Evolutionary conservation across 2,329 filamentous ascomycete genomes (phyloP), one percentile per base, ranked within the genome.

Genomic region (Lachnum nothofagi): DNA sequence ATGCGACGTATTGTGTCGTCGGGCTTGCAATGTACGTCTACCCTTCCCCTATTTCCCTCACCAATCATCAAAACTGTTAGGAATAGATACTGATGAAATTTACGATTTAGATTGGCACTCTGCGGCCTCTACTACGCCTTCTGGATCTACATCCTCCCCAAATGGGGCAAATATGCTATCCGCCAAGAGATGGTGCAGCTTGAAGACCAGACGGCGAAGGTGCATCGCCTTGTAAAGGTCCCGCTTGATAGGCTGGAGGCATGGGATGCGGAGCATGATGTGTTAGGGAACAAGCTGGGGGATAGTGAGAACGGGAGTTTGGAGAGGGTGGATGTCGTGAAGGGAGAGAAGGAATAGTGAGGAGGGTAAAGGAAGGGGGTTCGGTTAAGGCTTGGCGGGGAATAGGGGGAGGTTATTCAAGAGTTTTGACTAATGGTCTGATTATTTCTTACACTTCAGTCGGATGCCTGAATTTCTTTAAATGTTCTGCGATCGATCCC

Each of bases 1-100:
- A 88, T 55, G 83, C 74, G 1, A 87, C 83, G 0, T 87, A 88
- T 57, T 75, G 77, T 17, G 77, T 81, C 0, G 76, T 80, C 0
- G 83, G 84, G 0, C 74, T 88, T 49, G 81, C 65, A 19, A 75
- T 86, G 78, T 82, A 69, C 71, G 78, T 77, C n/a, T n/a, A n/a
- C n/a, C n/a, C n/a, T n/a, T n/a, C n/a, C n/a, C n/a, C n/a, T n/a
- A n/a, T n/a, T n/a, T n/a, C n/a, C n/a, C n/a, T n/a, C n/a, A n/a
- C n/a, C n/a, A n/a, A n/a, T n/a, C n/a, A n/a, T 44, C n/a, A 12
- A 39, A 33, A 42, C 31, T 38, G 31, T 45, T 19, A 42, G 17
- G 12, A 25, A 20, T 16, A 40, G 29, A 9, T 25, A n/a, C 24
- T 33, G 3, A 23, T 37, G 20, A 27, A 46, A 41, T 37, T 22